phyloP scores from a whole-genome alignment of 371 early-diverging fungal genomes.

The Phascolomyces articulosus region DNA sequence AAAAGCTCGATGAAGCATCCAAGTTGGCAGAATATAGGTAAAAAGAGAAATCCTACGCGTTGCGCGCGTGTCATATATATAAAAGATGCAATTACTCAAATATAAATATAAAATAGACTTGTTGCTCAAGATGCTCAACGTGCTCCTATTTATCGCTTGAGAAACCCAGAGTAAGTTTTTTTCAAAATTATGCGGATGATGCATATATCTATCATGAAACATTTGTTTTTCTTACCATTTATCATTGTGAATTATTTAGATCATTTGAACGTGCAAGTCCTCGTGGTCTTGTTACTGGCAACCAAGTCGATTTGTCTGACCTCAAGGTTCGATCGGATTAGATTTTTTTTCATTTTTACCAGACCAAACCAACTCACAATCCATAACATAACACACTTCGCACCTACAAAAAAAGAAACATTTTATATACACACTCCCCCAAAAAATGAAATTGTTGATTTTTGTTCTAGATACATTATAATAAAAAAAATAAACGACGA shows the following conservation, averaged over 20 bases:
- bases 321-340: conserved; percentile 49
- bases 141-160: conserved; percentile 47
- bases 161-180: conserved; percentile 51
- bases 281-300: conserved; percentile 41
- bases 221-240: not conserved
- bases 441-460: too few species aligned
- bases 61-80: not conserved
- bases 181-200: not conserved
- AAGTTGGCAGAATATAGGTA: conserved; percentile 50
- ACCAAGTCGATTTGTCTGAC: conserved; percentile 45
- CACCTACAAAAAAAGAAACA: too few species aligned
- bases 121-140: conserved; percentile 50
- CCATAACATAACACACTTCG: too few species aligned
- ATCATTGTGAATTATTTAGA: too few species aligned
- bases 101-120: conserved; percentile 23
- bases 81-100: not conserved
- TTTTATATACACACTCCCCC: too few species aligned
- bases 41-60: not conserved
- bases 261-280: conserved; percentile 48
- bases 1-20: conserved; percentile 30
- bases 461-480: too few species aligned
- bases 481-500: too few species aligned
- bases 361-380: too few species aligned
- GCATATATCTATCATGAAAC: not conserved
- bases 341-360: conserved; percentile 2